Evolutionary conservation across 208 protist genomes (phyloP), one percentile per base, ranked within the genome.

Genomic region (Trypanosoma caninum): DNA sequence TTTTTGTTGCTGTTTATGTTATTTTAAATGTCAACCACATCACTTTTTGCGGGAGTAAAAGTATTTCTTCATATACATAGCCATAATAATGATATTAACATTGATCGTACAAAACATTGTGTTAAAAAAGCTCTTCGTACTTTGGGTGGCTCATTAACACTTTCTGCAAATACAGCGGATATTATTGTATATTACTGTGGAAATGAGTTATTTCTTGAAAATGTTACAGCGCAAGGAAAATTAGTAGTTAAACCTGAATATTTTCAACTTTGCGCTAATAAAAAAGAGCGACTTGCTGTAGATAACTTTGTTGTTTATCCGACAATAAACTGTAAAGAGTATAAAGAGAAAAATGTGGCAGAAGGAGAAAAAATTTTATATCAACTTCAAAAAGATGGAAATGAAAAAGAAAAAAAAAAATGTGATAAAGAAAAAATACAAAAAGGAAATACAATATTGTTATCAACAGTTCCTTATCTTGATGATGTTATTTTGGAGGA

Each of bases 131-230:
- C 72, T 64, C 27, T 71, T 60, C 20, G 76, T 34, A 61, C 71
- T 42, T 68, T 91, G n/a, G 84, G 84, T n/a, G 84, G 71, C 48
- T 69, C 69, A 9, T 62, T 91, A 1, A 80, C 76, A 37, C 40
- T 86, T 7, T 86, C 78, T 40, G 78, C 78, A 10, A 50, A 44
- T 3, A 72, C 72, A 3, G 84, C 84, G 1, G 70, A 83, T 37
- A 37, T 91, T 10, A 60, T 91, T 33, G 65, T 91, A 10, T 80
- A 78, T 54, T 62, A 83, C 54, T 53, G 76, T 46, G 80, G 74
- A 40, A 81, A 42, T 44, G 25, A 53, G 0, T 35, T 76, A 13
- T 54, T 81, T 25, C 38, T 89, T 13, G 53, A 62, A 3, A 66
- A 40, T 27, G 34, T 46, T 23, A 57, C 50, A 7, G 55, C 56